Conservation (phyloP, 2,329 filamentous ascomycete genomes). For the Monosporascus cannonballus region DNA sequence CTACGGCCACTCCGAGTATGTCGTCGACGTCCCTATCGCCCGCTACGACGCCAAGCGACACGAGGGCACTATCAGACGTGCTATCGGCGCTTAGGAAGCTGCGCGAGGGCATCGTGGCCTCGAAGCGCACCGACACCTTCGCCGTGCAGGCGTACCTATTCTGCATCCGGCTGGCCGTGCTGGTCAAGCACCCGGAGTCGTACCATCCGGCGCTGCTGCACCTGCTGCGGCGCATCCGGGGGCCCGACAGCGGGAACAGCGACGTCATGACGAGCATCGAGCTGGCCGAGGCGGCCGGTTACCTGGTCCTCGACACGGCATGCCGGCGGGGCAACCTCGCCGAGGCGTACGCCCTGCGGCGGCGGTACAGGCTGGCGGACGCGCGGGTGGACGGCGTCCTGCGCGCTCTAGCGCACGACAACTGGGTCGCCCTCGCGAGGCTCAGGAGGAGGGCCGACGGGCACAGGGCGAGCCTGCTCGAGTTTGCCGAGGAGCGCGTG, state of each 20-base stretch:
- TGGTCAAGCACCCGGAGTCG: conserved; percentile 76
- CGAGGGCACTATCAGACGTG: conserved; percentile 65
- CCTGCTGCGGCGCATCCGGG: conserved; percentile 59
- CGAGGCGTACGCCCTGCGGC: conserved; percentile 64
- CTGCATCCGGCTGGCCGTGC: conserved; percentile 76
- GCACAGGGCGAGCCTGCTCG: conserved; percentile 72
- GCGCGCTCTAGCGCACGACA: conserved; percentile 66
- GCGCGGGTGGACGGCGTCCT: conserved; percentile 64
- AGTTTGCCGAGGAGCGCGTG: conserved; percentile 72
- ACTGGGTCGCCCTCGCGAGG: conserved; percentile 75
- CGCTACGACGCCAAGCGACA: conserved; percentile 30
- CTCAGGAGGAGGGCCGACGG: conserved; percentile 69
- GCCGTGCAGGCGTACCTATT: conserved; percentile 88
- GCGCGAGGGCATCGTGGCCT: conserved; percentile 80
- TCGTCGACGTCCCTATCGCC: conserved; percentile 7
- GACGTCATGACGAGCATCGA: conserved; percentile 65
- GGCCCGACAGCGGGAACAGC: conserved; percentile 13
- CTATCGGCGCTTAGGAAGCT: conserved; percentile 85
- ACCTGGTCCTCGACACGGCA: conserved; percentile 80
- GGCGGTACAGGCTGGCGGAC: conserved; percentile 57
- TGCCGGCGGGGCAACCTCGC: conserved; percentile 73
- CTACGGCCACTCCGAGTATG: too few species aligned
- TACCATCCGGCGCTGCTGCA: conserved; percentile 85
- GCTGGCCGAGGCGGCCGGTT: conserved; percentile 70
- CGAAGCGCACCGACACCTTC: conserved; percentile 71